These are phyloP conservation scores for Porodaedalea pini DNA, from an alignment of 1,284 basidiomycete species.

Conservation along the genomic window DNA sequence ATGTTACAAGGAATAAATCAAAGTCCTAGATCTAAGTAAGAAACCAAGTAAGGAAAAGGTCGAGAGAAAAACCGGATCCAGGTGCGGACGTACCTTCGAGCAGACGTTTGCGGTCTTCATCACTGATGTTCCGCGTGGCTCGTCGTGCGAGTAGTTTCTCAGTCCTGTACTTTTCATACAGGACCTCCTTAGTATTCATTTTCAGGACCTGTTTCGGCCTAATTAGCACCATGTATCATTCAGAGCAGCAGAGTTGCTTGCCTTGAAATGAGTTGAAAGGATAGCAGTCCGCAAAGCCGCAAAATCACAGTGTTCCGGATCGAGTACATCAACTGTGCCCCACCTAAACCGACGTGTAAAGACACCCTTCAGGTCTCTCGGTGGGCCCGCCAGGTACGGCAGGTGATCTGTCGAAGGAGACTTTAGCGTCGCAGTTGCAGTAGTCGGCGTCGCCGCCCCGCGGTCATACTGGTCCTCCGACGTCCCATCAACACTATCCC, in stretches of 20 bases:
- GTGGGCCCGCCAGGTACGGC: constrained; percentile 47
- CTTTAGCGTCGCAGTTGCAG: constrained; percentile 31
- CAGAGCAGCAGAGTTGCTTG: constrained; percentile 32
- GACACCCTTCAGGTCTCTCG: constrained; percentile 63
- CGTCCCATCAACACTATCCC: constrained; percentile 1
- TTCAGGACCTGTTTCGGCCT: constrained; percentile 58
- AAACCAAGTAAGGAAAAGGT: background rate
- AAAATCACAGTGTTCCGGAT: constrained; percentile 80
- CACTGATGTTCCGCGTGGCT: constrained; percentile 71
- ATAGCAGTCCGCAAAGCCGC: constrained; percentile 75
- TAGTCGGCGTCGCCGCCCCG: constrained; percentile 28
- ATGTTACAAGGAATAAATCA: constrained; percentile 21
- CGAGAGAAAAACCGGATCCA: constrained; percentile 19
- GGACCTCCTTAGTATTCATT: constrained; percentile 72
- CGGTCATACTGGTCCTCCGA: constrained; percentile 27
- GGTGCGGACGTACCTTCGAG: constrained; percentile 53
- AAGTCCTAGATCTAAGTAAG: constrained; percentile 41
- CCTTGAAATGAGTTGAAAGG: constrained; percentile 76
- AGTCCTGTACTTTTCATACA: constrained; percentile 81
- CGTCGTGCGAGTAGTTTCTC: constrained; percentile 80
- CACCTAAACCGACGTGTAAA: constrained; percentile 75
- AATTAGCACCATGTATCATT: constrained; percentile 4
- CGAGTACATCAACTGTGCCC: constrained; percentile 79
- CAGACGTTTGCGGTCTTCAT: constrained; percentile 64
- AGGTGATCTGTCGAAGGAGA: constrained; percentile 28